These are phyloP conservation scores for Talaromyces sp. DNA, from an alignment of 2,329 filamentous ascomycete genomes.

Conservation along the genomic window DNA sequence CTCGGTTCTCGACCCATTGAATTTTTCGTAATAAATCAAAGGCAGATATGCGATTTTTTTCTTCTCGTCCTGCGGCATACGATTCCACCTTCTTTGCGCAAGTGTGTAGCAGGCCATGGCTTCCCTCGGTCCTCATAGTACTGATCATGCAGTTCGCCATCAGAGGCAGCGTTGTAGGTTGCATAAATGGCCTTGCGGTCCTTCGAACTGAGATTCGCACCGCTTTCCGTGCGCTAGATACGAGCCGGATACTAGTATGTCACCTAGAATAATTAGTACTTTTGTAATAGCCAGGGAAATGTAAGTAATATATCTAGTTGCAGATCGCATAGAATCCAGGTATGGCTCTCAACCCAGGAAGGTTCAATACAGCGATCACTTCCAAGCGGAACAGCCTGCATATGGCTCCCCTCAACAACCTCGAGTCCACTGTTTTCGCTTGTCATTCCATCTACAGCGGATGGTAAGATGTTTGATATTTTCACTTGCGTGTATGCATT, in stretches of 20 bases:
- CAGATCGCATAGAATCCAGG: constrained; percentile 38
- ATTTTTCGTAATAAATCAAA: neutral
- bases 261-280: constrained; percentile 25
- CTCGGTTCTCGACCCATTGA: neutral
- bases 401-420: constrained; percentile 42
- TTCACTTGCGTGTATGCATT: constrained; percentile 46
- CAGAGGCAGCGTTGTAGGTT: constrained; percentile 42
- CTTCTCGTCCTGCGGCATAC: constrained; percentile 35
- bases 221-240: constrained; percentile 42
- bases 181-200: constrained; percentile 44
- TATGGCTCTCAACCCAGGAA: constrained; percentile 36
- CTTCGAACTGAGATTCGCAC: constrained; percentile 35
- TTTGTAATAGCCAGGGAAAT: neutral
- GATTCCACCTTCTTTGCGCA: constrained; percentile 34
- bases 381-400: constrained; percentile 36
- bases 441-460: constrained; percentile 40
- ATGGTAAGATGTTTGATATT: constrained; percentile 44
- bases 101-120: constrained; percentile 44
- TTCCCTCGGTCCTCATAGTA: constrained; percentile 45
- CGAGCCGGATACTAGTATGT: constrained; percentile 42
- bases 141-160: constrained; percentile 44
- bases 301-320: constrained; percentile 30
- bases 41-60: neutral
- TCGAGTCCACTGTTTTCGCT: constrained; percentile 42
- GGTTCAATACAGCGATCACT: constrained; percentile 38